A percentile compares a stretch with the other conserved stretches of the same genome.
Conservation (phyloP, 352 stramenopile genomes). For the Globisporangium acanthophoron region DNA sequence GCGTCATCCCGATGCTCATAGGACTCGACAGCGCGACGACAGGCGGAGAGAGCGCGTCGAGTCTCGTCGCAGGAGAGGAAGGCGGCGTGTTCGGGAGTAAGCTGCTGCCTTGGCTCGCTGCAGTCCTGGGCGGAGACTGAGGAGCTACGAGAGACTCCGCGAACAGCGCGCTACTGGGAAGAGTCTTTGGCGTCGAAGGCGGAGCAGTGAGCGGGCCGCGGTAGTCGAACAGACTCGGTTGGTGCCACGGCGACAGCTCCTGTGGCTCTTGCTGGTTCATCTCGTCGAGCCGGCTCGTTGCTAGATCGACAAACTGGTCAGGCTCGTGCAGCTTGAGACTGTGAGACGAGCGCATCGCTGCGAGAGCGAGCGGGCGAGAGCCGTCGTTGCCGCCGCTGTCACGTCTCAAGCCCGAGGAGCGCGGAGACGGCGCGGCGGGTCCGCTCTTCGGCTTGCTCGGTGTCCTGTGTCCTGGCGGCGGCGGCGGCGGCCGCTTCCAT, state of each 20-base stretch:
- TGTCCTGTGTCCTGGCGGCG: conserved; percentile 1
- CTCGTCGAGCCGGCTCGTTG: not conserved
- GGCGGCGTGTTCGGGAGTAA: not conserved
- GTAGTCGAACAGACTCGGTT: conserved; percentile 22
- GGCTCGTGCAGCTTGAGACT: not conserved
- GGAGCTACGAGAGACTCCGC: not conserved
- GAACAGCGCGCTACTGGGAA: not conserved
- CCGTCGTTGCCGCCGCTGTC: not conserved
- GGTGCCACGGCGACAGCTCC: conserved; percentile 4
- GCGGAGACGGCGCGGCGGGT: conserved; percentile 5
- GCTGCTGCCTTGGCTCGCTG: not conserved
- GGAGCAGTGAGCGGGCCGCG: conserved; percentile 3
- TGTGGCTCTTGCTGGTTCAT: not conserved
- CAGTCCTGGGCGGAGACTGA: not conserved
- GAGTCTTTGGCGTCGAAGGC: conserved; percentile 4
- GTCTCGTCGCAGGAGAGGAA: not conserved
- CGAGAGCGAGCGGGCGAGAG: conserved; percentile 4
- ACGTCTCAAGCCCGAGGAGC: conserved; percentile 10
- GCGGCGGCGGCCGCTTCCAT: conserved; percentile 33
- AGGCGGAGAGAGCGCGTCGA: not conserved
- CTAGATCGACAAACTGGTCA: not conserved
- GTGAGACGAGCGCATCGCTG: conserved; percentile 2
- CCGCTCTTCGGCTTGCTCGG: conserved; percentile 8
- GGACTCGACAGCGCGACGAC: not conserved
- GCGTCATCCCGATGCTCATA: not conserved